These are phyloP conservation scores for Salix koriyanagi DNA, from an alignment of 345 rosid species.

Conservation along the genomic window DNA sequence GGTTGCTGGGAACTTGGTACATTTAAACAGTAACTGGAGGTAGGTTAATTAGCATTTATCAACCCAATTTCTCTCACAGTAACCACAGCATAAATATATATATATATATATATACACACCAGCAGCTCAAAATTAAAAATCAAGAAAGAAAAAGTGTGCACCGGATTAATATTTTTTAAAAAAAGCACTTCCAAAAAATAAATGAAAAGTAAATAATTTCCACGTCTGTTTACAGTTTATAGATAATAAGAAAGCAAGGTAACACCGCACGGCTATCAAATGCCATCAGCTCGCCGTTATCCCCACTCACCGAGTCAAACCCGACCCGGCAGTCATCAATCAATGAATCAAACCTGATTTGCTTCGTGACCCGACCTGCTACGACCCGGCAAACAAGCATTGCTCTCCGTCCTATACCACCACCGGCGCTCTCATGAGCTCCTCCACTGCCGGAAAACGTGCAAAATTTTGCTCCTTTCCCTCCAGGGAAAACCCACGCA, in stretches of 20 bases:
- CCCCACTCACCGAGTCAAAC: constrained; percentile 87
- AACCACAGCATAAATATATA: neutral
- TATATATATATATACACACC: neutral
- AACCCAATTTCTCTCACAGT: constrained; percentile 35
- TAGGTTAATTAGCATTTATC: constrained; percentile 44
- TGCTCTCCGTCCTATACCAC: constrained; percentile 79
- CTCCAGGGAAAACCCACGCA: constrained; percentile 54
- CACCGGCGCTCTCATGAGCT: constrained; percentile 82
- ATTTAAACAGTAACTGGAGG: neutral
- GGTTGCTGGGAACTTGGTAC: neutral
- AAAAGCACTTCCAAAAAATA: neutral
- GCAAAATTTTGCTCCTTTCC: constrained; percentile 58
- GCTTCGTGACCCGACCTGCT: constrained; percentile 76
- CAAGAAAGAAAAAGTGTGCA: constrained; percentile 6
- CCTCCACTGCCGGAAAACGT: constrained; percentile 73
- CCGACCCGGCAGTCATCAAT: constrained; percentile 39
- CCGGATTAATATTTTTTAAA: no score
- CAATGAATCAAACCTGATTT: constrained; percentile 41
- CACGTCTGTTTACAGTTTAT: constrained; percentile 62
- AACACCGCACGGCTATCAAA: constrained; percentile 83
- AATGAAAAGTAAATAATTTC: neutral
- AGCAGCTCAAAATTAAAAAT: constrained; percentile 1
- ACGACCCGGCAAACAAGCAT: constrained; percentile 92
- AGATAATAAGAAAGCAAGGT: constrained; percentile 93
- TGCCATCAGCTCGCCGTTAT: constrained; percentile 74